phyloP scores from a whole-genome alignment of 768 basidiomycete genomes.

The Lentinula edodes region DNA sequence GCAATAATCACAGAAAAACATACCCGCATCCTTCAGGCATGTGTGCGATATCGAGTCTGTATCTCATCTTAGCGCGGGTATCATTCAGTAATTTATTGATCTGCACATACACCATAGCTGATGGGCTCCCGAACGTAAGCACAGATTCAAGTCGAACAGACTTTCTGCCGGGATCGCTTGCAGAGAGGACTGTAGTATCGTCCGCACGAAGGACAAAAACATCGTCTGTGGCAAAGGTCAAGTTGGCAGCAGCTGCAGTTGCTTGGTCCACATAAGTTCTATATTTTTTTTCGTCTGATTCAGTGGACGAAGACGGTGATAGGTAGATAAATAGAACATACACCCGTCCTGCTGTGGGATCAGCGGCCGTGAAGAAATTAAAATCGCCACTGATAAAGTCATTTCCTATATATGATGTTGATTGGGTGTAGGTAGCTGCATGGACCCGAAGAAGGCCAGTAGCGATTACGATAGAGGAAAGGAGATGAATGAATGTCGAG shows the following conservation, averaged over 20 bases:
- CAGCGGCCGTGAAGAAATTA: conserved; percentile 26
- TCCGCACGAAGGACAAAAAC: conserved; percentile 56
- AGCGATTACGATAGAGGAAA: background rate
- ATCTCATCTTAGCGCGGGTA: background rate
- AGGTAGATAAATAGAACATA: conserved; percentile 15
- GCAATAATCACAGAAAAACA: conserved; percentile 38
- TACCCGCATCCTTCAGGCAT: conserved; percentile 62
- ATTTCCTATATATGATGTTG: conserved; percentile 4
- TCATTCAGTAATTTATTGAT: background rate
- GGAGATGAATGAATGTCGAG: conserved; percentile 1
- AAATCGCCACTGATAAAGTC: conserved; percentile 19
- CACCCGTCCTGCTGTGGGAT: conserved; percentile 46
- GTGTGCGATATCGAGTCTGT: conserved; percentile 44
- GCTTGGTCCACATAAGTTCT: conserved; percentile 41
- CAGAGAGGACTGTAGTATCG: conserved; percentile 35
- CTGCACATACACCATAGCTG: conserved; percentile 32
- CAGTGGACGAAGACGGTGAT: background rate
- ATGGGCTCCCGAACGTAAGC: conserved; percentile 43
- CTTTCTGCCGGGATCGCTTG: conserved; percentile 47
- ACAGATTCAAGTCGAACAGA: conserved; percentile 53
- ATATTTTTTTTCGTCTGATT: background rate
- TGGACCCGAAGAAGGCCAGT: background rate
- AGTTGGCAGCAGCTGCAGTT: conserved; percentile 46
- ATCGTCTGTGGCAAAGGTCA: conserved; percentile 51
- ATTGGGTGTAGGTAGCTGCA: background rate